These are phyloP conservation scores for Stenogyne calaminthoides DNA, from an alignment of 305 asterid species.

Conservation along the genomic window DNA sequence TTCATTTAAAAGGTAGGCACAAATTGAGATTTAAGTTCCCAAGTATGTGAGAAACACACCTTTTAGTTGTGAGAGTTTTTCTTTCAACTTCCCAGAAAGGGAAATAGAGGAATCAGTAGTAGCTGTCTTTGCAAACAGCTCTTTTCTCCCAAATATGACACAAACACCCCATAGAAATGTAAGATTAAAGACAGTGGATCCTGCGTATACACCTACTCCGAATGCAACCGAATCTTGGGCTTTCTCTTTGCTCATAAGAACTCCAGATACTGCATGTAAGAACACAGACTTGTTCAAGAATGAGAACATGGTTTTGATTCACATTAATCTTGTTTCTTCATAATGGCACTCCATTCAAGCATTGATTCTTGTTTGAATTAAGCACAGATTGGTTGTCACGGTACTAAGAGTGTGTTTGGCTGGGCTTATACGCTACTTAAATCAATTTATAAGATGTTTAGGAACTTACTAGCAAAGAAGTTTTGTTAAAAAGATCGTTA, in stretches of 20 bases:
- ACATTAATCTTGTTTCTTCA: too few species aligned
- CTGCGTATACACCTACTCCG: slow-evolving; percentile 49
- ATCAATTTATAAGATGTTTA: too few species aligned
- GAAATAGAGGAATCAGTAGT: slow-evolving; percentile 26
- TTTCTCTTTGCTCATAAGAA: slow-evolving; percentile 37
- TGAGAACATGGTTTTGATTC: neutral
- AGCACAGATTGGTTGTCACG: neutral
- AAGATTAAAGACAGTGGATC: slow-evolving; percentile 54
- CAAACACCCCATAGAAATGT: slow-evolving; percentile 56
- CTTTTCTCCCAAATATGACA: slow-evolving; percentile 41
- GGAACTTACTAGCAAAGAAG: too few species aligned
- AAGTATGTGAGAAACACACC: slow-evolving; percentile 20
- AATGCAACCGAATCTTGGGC: slow-evolving; percentile 44
- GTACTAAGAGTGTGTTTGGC: too few species aligned
- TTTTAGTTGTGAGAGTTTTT: slow-evolving; percentile 18
- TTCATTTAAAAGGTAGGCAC: neutral
- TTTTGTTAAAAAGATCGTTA: too few species aligned
- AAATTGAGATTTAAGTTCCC: neutral
- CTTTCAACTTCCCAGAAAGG: slow-evolving; percentile 17
- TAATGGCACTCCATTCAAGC: too few species aligned
- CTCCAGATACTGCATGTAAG: slow-evolving; percentile 49
- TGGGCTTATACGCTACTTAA: too few species aligned
- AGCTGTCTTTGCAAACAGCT: slow-evolving; percentile 18
- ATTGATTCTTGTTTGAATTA: too few species aligned
- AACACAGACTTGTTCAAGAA: neutral